Base-by-base conservation (phyloP, 1,284 basidiomycete species). In the Puccinia hordei region DNA sequence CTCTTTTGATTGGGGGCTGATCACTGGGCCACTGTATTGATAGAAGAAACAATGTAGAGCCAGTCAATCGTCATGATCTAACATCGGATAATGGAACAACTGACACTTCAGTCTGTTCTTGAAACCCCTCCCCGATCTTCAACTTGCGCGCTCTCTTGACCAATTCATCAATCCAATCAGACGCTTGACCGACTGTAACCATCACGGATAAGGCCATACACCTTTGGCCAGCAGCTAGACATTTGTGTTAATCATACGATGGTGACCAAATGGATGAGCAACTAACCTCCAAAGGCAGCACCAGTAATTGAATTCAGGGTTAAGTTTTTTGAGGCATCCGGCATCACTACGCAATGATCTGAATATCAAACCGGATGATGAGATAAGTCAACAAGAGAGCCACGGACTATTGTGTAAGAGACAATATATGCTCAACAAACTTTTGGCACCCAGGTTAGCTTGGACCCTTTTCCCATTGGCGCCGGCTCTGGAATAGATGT, bases 371-470 rank as follows among this genome's bases (percentile, higher is more conserved):
- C 17, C 15, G 46, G 12, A 6, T 22, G 24, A 17, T 27, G 12
- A 73, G 27, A 53, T 33, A 9, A 33, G 27, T 6, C 10, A 35
- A 5, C 3, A 12, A 13, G 66, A 24, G 46, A 49, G 10, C 46
- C 17, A 17, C 17, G 41, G n/a, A 44, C 12, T 49, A 2, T 19
- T 38, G 6, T 19, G 10, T 51, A 55, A 65, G 17, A 35, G 51
- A 5, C 55, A 49, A 38, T 19, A 27, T 19, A 46, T 33, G 5
- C 13, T 3, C n/a, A 46, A 71, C 68, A 22, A 19, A 84, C 84
- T 99, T 88, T 99, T 99, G 53, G 96, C 96, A 41, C 95, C 96
- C 85, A 98, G 87, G 85, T 98, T 98, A 46, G 93, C 92, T 89
- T 94, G 93, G 0, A 98, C 95, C 22, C 96, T 90, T 86, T 99